Percentiles rank a stretch among this genome's conserved stretches.
phyloP scores from a whole-genome alignment of 2,329 filamentous ascomycete genomes.

The Talaromyces sp. region DNA sequence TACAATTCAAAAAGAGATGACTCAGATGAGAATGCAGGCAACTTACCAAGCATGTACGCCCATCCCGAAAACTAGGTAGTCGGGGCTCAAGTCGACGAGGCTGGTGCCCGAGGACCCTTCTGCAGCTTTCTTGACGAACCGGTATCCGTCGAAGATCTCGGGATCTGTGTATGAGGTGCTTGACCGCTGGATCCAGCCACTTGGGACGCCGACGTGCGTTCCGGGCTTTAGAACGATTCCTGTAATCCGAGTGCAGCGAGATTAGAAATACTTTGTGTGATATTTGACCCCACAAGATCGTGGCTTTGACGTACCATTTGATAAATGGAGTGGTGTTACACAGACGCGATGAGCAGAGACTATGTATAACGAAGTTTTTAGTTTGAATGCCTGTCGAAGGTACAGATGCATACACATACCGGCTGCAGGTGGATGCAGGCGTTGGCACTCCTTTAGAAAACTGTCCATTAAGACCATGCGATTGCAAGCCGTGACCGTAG shows the following conservation, averaged over 20 bases:
- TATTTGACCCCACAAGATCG: background rate
- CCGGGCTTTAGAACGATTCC: slow-evolving; percentile 23
- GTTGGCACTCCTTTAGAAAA: slow-evolving; percentile 28
- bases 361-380: slow-evolving; percentile 10
- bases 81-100: slow-evolving; percentile 24
- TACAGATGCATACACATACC: slow-evolving; percentile 17
- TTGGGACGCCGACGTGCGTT: slow-evolving; percentile 24
- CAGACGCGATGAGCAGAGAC: slow-evolving; percentile 27
- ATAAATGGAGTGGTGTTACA: slow-evolving; percentile 15
- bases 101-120: slow-evolving; percentile 15
- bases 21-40: background rate
- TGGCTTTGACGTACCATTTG: slow-evolving; percentile 18
- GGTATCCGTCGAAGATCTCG: slow-evolving; percentile 23
- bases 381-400: background rate
- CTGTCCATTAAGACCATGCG: slow-evolving; percentile 22
- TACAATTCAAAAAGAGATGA: no score
- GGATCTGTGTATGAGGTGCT: slow-evolving; percentile 17
- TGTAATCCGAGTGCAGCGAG: slow-evolving; percentile 3
- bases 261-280: no score
- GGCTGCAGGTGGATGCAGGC: slow-evolving; percentile 25
- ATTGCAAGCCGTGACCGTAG: slow-evolving; percentile 18
- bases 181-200: slow-evolving; percentile 20
- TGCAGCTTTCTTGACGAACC: slow-evolving; percentile 21
- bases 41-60: slow-evolving; percentile 26
- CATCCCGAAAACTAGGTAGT: slow-evolving; percentile 28